Base-by-base conservation (phyloP, 2,329 filamentous ascomycete genomes). In the Colletotrichum spinosum region DNA sequence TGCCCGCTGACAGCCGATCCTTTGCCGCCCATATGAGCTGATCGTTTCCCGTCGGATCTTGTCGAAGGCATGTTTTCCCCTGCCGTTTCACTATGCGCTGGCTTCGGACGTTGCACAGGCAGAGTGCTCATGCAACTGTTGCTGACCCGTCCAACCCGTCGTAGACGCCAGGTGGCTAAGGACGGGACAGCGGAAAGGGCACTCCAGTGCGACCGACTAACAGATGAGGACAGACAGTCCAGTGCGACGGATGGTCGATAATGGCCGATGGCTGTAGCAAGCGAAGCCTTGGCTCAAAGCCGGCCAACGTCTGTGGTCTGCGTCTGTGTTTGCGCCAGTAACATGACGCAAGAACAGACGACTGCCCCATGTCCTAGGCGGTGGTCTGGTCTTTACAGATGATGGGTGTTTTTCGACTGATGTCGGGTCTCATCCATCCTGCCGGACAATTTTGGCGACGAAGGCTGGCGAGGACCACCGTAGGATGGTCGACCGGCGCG, bases 251-350 rank as follows among this genome's bases (percentile, higher is more conserved):
- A 5, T 25, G 25, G 25, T 25, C 25, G 25, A 25, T 25, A 54
- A 41, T 48, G 25, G 52, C 52, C 57, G 52, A 57, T 65, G 25
- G 25, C 62, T 11, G 15, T 17, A 17, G 44, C 12, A 12, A 39
- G 37, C 42, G 25, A 35, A 49, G 62, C 58, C 51, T 46, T 62
- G 52, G 39, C 46, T 50, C 61, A 37, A 46, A 48, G 39, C 58
- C 58, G 62, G 62, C 51, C 37, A 66, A 66, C 59, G 59, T 66
- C 63, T 53, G 63, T 66, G 52, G 52, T 25, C 41, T 56, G 50
- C 44, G n/a, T 45, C 44, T 35, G 57, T 49, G 45, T 55, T 37
- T 56, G 50, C 44, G n/a, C 39, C 44, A n/a, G 57, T 49, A 39
- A 46, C 17, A 46, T 48, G 10, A 44, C 45, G 17, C 52, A 17